Conservation (phyloP, 2,329 filamentous ascomycete genomes). For the Hypomyces rosellus region DNA sequence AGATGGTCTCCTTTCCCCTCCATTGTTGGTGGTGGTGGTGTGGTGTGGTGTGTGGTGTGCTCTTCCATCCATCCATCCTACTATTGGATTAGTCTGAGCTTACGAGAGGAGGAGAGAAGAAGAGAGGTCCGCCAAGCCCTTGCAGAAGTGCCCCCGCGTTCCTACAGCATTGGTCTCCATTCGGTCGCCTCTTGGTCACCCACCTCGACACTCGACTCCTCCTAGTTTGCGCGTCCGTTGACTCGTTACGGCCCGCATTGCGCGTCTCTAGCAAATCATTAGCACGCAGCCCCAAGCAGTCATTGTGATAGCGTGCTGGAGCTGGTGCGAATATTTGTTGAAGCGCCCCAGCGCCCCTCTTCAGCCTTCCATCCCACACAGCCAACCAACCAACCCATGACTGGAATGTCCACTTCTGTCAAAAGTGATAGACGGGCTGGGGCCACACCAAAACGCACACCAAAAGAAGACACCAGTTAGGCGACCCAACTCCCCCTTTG, state of each 20-base stretch:
- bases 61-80: background rate
- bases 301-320: background rate
- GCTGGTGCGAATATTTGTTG: background rate
- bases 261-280: background rate
- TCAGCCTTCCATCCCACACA: background rate
- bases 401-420: background rate
- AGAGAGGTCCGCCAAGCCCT: background rate
- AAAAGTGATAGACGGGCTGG: background rate
- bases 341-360: background rate
- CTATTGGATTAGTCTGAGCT: background rate
- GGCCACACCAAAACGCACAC: background rate
- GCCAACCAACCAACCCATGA: background rate
- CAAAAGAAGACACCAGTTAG: background rate
- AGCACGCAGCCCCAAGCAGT: background rate
- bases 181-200: background rate
- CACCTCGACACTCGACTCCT: background rate
- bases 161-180: background rate
- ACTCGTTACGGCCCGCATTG: background rate
- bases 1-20: background rate
- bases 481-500: too few species aligned
- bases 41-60: background rate
- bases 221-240: background rate
- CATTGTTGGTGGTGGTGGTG: background rate
- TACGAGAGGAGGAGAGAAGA: background rate
- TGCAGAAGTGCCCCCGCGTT: background rate